Evolutionary conservation across 257 asterid genomes (phyloP), one percentile per base, ranked within the genome.

Genomic region (Asclepias syriaca): DNA sequence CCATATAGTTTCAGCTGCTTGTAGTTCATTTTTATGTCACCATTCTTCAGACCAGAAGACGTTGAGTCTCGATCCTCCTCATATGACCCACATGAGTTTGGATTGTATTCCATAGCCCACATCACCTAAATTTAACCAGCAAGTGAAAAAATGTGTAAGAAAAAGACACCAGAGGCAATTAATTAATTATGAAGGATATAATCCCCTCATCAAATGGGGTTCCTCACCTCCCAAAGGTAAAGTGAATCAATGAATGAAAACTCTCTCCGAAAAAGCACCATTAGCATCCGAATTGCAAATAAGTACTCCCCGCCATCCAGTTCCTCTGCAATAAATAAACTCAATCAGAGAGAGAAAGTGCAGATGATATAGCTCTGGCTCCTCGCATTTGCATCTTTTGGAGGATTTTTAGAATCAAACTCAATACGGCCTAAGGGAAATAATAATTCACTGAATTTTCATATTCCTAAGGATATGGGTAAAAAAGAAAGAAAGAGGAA

Each of bases 31-130:
- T 89, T 87, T 6, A 27, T 78, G 45, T 79, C 89, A n/a, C 74
- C 85, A n/a, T 66, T 53, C 65, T 78, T 61, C 14, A 67, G 49
- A 54, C 67, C 51, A 40, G 84, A 76, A 73, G 85, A 74, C 45
- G 21, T 53, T n/a, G 77, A 48, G 43, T 81, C 85, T 8, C 74
- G 74, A 13, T 87, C 65, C 56, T 87, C 89, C 85, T 87, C 98
- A 34, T 93, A 93, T n/a, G 65, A 46, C 7, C 87, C 29, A 77
- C 75, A 93, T 57, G 80, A 83, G 77, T 88, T 82, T 5, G 98
- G 98, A 75, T 91, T 88, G 86, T 93, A 93, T 75, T 93, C 98
- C 98, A 93, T 90, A 48, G 98, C 98, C 98, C 98, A 93, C 98
- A 93, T 89, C 68, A 93, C 97, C 98, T 91, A 78, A 69, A 66